Base-by-base conservation (phyloP, 2,329 filamentous ascomycete genomes). In the Harringtonia lauricola region DNA sequence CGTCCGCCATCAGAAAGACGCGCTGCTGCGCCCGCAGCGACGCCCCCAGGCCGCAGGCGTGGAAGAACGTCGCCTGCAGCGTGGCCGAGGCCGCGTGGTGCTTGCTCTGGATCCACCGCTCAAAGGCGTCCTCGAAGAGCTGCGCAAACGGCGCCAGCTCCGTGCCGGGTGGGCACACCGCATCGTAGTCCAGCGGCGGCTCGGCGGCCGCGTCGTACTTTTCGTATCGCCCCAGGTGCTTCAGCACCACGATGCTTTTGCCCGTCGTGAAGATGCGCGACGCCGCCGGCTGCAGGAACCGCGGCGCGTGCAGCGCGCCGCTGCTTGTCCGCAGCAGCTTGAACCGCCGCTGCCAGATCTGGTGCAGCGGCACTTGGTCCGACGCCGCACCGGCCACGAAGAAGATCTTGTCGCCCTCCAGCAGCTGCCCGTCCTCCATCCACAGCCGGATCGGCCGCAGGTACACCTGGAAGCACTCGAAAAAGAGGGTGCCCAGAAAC, bases 161-260 rank as follows among this genome's bases (percentile, higher is more conserved):
- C 9, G 66, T 53, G 1, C 59, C 59, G 13, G 56, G 52, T 6
- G 71, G 64, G 54, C 74, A 79, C 6, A 83, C 70, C 1, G 66
- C 61, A 1, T 72, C 66, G 47, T 79, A 79, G 33, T 75, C 67
- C n/a, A 86, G 59, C 14, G 52, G 62, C 29, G 64, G 70, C 49
- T 70, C 72, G 43, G 49, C 47, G 61, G 45, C 44, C 57, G 55
- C 43, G 55, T 41, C 51, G 61, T 38, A 55, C 39, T 61, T 53
- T 39, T 66, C 58, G 47, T 73, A 68, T 44, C 72, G 68, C 34
- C 79, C 76, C 12, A 95, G 67, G 39, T 82, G 75, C 47, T 81
- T 81, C n/a, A 95, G 64, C 36, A 95, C 83, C 1, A 92, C 77
- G 44, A 92, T 81, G 53, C 83, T 94, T 61, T 95, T 95, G 0